Evolutionary conservation across 139 green algal genomes (phyloP), one percentile per base, ranked within the genome.

Genomic region (Bryopsis sp.): DNA sequence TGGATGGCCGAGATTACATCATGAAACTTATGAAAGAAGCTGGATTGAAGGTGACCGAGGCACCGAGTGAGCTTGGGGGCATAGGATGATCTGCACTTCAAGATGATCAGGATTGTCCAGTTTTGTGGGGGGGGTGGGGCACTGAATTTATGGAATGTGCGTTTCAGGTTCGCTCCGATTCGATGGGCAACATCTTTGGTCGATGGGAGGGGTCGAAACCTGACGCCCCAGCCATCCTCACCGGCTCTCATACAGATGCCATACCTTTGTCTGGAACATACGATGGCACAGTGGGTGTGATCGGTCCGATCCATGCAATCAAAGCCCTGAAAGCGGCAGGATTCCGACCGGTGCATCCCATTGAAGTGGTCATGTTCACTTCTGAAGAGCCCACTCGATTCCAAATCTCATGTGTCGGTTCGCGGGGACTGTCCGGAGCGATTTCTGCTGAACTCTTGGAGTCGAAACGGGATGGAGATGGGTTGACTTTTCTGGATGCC

Each of bases 291-390:
- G 38, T 96, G 38, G 93, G 93, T 0, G 93, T 98, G 2, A 79
- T 98, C 1, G 93, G 93, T 1, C 84, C 76, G 19, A 94, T 98
- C 36, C 88, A 89, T 39, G 92, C 93, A 1, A 36, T 98, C 4
- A 72, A 69, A 34, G 86, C 83, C 0, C 68, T 98, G n/a, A 84
- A 86, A 24, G 22, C 70, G 0, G 81, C 86, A 77, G 85, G 87
- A 11, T 98, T 90, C 71, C 47, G 78, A 59, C 90, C 93, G 0
- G 68, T 48, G 4, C 73, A 78, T 1, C 63, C 83, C 1, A 74
- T 98, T 2, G 90, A 97, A 46, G 90, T 93, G 5, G 65, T 98
- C n/a, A 96, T 98, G 84, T 98, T 98, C 72, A 96, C 90, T 0
- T 89, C 76, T 4, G 93, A 98, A 74, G 93, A 98, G 74, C 93